These are phyloP conservation scores for Neospermospora avenae DNA, from an alignment of 2,329 filamentous ascomycete genomes.

Conservation along the genomic window DNA sequence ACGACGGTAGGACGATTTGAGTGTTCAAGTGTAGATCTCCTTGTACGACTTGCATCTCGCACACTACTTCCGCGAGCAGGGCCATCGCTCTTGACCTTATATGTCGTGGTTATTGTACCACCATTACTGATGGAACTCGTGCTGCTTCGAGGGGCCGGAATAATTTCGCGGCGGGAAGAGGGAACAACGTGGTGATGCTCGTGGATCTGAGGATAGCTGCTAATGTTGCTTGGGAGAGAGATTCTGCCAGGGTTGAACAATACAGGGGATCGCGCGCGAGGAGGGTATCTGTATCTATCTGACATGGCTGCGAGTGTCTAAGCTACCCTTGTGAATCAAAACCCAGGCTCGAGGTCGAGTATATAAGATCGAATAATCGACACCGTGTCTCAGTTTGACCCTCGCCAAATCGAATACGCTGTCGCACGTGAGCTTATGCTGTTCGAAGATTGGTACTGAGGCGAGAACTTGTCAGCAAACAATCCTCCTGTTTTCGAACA, in stretches of 20 bases:
- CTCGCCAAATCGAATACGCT: conserved; percentile 9
- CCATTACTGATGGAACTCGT: conserved; percentile 31
- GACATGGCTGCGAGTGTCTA: background rate
- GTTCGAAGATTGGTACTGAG: background rate
- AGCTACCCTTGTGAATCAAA: background rate
- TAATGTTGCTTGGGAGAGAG: conserved; percentile 47
- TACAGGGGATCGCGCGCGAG: conserved; percentile 42
- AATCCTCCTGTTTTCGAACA: background rate
- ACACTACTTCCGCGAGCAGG: conserved; percentile 45
- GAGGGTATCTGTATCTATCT: conserved; percentile 16
- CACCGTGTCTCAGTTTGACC: background rate
- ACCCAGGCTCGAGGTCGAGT: background rate
- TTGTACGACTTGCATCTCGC: conserved; percentile 47
- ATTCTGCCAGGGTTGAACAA: conserved; percentile 48
- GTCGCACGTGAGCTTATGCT: conserved; percentile 17
- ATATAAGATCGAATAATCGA: background rate
- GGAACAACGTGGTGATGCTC: conserved; percentile 53
- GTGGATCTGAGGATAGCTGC: conserved; percentile 10
- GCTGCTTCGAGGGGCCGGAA: conserved; percentile 37
- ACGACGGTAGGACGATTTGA: conserved; percentile 46
- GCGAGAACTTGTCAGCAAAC: conserved; percentile 6
- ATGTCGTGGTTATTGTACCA: conserved; percentile 49
- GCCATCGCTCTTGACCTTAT: conserved; percentile 53
- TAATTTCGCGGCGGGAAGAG: conserved; percentile 35
- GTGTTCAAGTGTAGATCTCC: conserved; percentile 49